Conservation (phyloP, 306 rosid genomes). For the Cicer arietinum region DNA sequence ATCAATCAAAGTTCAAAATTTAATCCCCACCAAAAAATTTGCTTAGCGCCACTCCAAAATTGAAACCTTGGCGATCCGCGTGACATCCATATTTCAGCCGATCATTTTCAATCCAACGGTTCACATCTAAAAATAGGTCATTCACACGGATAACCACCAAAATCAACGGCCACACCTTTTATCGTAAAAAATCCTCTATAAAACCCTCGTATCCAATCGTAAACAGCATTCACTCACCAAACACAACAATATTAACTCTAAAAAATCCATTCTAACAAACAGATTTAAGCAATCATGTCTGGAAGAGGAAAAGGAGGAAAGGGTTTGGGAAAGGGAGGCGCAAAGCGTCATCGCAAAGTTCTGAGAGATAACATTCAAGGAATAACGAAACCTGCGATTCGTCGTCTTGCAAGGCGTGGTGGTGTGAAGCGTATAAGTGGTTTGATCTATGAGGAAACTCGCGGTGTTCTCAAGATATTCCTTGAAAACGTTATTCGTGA, state of each 20-base stretch:
- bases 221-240: no score
- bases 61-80: background rate
- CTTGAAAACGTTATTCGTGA: conserved; percentile 57
- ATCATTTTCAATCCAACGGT: background rate
- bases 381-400: conserved; percentile 57
- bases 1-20: no score
- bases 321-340: conserved; percentile 61
- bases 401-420: conserved; percentile 59
- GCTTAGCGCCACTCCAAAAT: background rate
- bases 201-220: background rate
- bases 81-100: background rate
- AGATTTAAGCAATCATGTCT: conserved; percentile 34
- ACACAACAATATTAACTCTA: no score
- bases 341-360: conserved; percentile 61
- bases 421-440: conserved; percentile 65
- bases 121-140: background rate
- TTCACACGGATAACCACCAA: background rate
- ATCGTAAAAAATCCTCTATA: background rate
- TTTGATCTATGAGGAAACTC: conserved; percentile 56
- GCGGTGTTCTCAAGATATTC: conserved; percentile 57
- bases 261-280: background rate
- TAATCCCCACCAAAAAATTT: background rate
- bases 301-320: conserved; percentile 66
- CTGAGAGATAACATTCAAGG: conserved; percentile 61
- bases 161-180: background rate